Evolutionary conservation across 73 alveolate genomes (phyloP), one percentile per base, ranked within the genome.

Genomic region (Paramecium pentaurelia): DNA sequence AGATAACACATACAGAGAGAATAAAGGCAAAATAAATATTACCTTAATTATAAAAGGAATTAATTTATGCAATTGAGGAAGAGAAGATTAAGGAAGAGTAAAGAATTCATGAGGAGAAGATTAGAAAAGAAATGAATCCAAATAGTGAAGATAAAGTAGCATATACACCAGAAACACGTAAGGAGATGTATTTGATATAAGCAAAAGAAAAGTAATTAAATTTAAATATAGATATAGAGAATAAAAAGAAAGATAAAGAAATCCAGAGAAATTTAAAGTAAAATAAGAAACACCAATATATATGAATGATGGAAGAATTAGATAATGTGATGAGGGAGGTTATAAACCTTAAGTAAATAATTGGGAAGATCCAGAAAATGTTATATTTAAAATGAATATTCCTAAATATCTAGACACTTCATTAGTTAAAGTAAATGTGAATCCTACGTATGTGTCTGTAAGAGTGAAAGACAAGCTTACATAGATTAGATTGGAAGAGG

Each of bases 331-430:
- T 92, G 98, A 98, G 90, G 99, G 99, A 60, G 94, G 96, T 86
- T 98, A 96, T 86, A 98, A 94, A 40, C 97, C 95, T 60, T 49
- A 45, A 37, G 91, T 96, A 42, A 94, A 92, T 58, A 98, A 98
- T 68, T 95, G 94, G 60, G 93, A 93, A 25, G 97, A 97, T 70
- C 86, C 92, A 10, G 96, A 97, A 6, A 92, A 95, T 30, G 93
- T 95, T 36, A 86, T 93, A 20, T 92, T 97, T 60, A 97, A 96
- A 36, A 64, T 98, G 77, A 60, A 86, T 28, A 83, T 97, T 8
- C 99, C 99, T 6, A 98, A 97, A 95, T 98, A 92, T 95, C 64
- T 98, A 91, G 99, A 98, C 90, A 98, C 99, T n/a, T 87, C 94
- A 22, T 95, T 94, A 18, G 88, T 98, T 83, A 97, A 97, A 92